These are phyloP conservation scores for Pleurostoma richardsiae DNA, from an alignment of 2,329 filamentous ascomycete genomes.

Conservation along the genomic window DNA sequence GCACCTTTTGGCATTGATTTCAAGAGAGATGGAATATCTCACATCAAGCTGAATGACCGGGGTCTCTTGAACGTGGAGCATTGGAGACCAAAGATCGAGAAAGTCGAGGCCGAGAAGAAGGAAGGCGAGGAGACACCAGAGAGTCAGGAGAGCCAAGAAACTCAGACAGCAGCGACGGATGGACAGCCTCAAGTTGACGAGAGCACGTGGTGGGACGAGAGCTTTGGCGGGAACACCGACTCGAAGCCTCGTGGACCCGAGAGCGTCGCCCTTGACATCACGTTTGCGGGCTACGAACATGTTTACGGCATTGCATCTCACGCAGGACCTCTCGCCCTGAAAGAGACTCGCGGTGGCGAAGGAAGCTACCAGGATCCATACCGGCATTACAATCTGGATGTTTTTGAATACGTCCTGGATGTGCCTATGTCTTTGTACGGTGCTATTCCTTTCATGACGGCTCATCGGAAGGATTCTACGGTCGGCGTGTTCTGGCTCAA, in stretches of 20 bases:
- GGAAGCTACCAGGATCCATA: slow-evolving; percentile 87
- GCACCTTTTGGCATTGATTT: slow-evolving; percentile 84
- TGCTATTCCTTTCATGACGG: slow-evolving; percentile 97
- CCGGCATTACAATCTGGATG: slow-evolving; percentile 90
- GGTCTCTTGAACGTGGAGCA: slow-evolving; percentile 92
- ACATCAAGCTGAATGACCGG: slow-evolving; percentile 86
- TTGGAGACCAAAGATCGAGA: slow-evolving; percentile 83
- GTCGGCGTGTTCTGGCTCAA: slow-evolving; percentile 98
- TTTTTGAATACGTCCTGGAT: slow-evolving; percentile 95
- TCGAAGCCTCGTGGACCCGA: slow-evolving; percentile 93
- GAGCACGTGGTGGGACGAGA: slow-evolving; percentile 96
- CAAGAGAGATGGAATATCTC: slow-evolving; percentile 71
- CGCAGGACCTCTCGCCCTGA: slow-evolving; percentile 79
- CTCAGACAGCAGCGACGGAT: slow-evolving; percentile 36
- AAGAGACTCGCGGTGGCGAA: slow-evolving; percentile 82
- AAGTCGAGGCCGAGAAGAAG: slow-evolving; percentile 42
- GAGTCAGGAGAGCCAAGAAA: slow-evolving; percentile 19
- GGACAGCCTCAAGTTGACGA: slow-evolving; percentile 55
- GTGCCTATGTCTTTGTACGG: slow-evolving; percentile 98
- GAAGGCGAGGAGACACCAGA: slow-evolving; percentile 36
- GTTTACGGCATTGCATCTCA: slow-evolving; percentile 95
- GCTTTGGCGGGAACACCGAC: slow-evolving; percentile 92
- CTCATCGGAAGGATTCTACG: slow-evolving; percentile 86
- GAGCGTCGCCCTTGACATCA: slow-evolving; percentile 84
- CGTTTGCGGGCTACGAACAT: slow-evolving; percentile 85